Evolutionary conservation across 2,329 filamentous ascomycete species (phyloP).

Genomic region (Pestalotiopsis sp.): DNA sequence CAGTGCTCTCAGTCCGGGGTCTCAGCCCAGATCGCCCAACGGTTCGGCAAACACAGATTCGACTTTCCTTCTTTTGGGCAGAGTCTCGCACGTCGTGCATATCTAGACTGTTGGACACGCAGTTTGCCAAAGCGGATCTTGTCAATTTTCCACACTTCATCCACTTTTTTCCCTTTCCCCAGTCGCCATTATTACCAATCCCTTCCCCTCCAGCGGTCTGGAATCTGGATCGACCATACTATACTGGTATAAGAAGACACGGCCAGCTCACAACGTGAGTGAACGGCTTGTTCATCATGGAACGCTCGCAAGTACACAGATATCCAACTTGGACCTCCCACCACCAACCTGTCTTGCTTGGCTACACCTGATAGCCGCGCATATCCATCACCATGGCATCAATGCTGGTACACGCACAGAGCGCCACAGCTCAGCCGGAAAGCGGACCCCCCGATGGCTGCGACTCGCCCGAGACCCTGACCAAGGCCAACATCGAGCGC

Average conservation of each 20-base stretch:
- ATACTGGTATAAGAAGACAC: neutral
- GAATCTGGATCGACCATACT: neutral
- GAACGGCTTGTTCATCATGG: neutral
- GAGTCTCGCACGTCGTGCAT: neutral
- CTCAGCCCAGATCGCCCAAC: neutral
- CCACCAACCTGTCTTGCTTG: neutral
- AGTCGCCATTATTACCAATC: slow-evolving; percentile 2
- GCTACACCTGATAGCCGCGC: neutral
- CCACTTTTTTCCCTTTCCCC: neutral
- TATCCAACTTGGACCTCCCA: neutral
- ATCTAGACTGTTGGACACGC: neutral
- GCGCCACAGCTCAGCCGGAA: slow-evolving; percentile 11
- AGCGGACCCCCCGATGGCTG: slow-evolving; percentile 12
- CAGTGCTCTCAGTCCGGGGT: neutral
- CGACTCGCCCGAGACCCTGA: slow-evolving; percentile 19
- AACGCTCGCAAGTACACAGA: neutral
- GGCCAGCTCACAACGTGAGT: neutral
- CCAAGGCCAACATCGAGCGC: slow-evolving; percentile 46
- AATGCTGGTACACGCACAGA: slow-evolving; percentile 13
- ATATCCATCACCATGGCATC: neutral
- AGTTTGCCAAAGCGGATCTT: neutral
- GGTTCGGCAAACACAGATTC: neutral
- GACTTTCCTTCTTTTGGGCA: neutral
- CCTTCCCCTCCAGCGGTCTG: neutral
- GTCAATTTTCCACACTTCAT: neutral